Conservation (phyloP, 257 asterid genomes). For the Hygrophila difformis region DNA sequence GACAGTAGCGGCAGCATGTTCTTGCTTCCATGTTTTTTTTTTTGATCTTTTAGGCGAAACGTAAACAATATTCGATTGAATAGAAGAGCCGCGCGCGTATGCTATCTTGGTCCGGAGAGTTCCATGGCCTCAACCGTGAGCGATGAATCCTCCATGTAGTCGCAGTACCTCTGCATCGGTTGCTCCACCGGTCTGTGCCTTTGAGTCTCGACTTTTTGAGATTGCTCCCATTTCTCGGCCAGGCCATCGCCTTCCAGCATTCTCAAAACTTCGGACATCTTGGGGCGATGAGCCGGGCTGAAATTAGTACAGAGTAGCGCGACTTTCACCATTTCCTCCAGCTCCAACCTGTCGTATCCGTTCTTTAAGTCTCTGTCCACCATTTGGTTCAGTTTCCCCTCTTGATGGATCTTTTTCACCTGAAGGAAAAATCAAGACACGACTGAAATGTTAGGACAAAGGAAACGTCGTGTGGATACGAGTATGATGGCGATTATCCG, state of each 20-base stretch:
- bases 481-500: neutral
- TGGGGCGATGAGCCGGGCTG: conserved; percentile 74
- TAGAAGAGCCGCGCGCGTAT: too few relatives aligned
- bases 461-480: neutral
- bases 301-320: conserved; percentile 81
- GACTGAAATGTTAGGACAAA: neutral
- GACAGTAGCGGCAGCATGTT: too few relatives aligned
- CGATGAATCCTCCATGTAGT: conserved; percentile 73
- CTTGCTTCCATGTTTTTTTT: too few relatives aligned
- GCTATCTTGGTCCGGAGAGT: conserved; percentile 93
- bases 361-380: conserved; percentile 62
- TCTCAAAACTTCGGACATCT: conserved; percentile 88
- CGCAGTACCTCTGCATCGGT: conserved; percentile 64
- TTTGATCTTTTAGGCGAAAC: too few relatives aligned
- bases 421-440: conserved; percentile 12
- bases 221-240: conserved; percentile 92
- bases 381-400: conserved; percentile 57
- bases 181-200: conserved; percentile 40
- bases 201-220: conserved; percentile 48
- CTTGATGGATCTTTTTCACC: conserved; percentile 84
- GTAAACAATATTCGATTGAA: too few relatives aligned
- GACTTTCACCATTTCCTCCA: conserved; percentile 81
- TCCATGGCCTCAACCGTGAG: conserved; percentile 85
- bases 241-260: conserved; percentile 91
- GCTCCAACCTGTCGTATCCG: conserved; percentile 49